Percentiles rank a stretch among this genome's conserved stretches.
Evolutionary conservation across 2,329 filamentous ascomycete genomes (phyloP).

Genomic region (Fonsecaea erecta): DNA sequence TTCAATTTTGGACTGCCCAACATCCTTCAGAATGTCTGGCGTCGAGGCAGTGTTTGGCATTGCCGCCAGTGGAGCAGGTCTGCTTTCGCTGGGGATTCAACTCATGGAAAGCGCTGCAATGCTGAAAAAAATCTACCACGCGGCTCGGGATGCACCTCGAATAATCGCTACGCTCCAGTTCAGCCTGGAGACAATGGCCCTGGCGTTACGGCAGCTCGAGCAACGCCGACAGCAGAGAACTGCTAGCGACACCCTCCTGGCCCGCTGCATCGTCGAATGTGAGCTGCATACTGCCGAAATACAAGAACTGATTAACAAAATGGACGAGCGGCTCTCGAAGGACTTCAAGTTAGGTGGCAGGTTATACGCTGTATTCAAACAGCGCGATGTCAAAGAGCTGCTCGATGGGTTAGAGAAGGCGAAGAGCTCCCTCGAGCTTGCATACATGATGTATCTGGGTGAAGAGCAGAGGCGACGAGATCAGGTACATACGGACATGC

Average conservation of each 20-base stretch:
- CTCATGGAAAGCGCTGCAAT: slow-evolving; percentile 6
- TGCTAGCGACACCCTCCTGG: slow-evolving; percentile 4
- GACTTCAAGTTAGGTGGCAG: background rate
- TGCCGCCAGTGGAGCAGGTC: slow-evolving; percentile 6
- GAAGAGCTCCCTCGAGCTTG: slow-evolving; percentile 8
- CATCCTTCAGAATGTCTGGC: background rate
- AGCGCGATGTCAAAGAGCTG: slow-evolving; percentile 4
- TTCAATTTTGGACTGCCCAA: background rate
- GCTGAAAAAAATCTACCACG: slow-evolving; percentile 7
- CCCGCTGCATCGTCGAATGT: slow-evolving; percentile 4
- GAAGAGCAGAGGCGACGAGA: slow-evolving; percentile 8
- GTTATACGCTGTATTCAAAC: slow-evolving; percentile 10
- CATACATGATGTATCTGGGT: slow-evolving; percentile 8
- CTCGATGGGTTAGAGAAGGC: slow-evolving; percentile 11
- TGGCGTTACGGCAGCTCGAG: slow-evolving; percentile 6
- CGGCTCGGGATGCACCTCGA: slow-evolving; percentile 5
- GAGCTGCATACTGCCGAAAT: background rate
- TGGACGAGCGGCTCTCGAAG: background rate
- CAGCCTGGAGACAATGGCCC: slow-evolving; percentile 6
- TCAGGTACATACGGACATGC: background rate
- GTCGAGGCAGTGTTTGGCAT: slow-evolving; percentile 6
- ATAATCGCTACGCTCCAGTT: background rate
- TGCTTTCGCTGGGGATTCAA: slow-evolving; percentile 9
- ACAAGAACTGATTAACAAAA: background rate
- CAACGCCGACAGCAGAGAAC: slow-evolving; percentile 5